Conservation (phyloP, 2,329 filamentous ascomycete genomes). For the Claviceps arundinis region DNA sequence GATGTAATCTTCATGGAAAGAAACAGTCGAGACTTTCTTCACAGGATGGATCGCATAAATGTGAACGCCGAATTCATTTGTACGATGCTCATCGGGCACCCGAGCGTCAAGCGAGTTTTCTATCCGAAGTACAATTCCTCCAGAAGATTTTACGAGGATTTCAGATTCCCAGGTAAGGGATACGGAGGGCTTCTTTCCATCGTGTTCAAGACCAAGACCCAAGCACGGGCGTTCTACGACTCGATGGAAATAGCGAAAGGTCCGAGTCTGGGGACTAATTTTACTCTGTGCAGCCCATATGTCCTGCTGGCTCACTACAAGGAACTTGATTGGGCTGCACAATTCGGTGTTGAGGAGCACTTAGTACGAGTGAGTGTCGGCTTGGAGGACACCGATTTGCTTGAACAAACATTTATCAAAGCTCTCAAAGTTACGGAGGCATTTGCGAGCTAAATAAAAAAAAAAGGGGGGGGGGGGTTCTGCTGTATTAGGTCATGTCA, state of each 20-base stretch:
- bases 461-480: too few species aligned
- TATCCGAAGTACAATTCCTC: conserved; percentile 75
- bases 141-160: conserved; percentile 62
- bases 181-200: conserved; percentile 86
- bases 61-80: conserved; percentile 74
- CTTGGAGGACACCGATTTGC: conserved; percentile 59
- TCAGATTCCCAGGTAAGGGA: conserved; percentile 58
- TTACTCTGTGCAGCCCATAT: conserved; percentile 84
- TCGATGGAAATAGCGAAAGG: conserved; percentile 79
- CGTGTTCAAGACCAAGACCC: conserved; percentile 55
- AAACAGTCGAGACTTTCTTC: conserved; percentile 85
- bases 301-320: conserved; percentile 82
- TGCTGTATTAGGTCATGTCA: not conserved
- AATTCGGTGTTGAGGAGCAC: conserved; percentile 68
- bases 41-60: conserved; percentile 74
- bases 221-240: conserved; percentile 77
- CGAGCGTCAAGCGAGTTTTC: conserved; percentile 61
- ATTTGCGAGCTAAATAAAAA: not conserved
- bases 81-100: conserved; percentile 48
- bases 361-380: conserved; percentile 82
- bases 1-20: conserved; percentile 91
- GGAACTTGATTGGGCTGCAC: conserved; percentile 80
- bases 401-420: conserved; percentile 49
- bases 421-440: conserved; percentile 50
- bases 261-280: conserved; percentile 91